Evolutionary conservation across 202 grass and related monocot species (phyloP).

Genomic region (Alloteropsis angusta): DNA sequence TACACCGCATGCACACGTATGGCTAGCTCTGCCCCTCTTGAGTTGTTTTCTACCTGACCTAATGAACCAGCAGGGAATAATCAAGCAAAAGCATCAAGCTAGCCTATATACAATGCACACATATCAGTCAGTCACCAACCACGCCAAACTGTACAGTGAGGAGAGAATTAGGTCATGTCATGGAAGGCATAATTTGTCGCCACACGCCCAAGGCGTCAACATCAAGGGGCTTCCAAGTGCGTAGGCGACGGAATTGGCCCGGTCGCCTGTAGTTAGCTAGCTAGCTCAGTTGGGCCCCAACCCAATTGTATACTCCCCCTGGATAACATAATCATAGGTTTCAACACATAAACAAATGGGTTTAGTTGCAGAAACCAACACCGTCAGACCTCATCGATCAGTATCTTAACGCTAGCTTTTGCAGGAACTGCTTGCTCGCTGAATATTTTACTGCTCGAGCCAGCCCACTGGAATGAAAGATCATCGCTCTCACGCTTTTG

Average conservation of each 20-base stretch:
- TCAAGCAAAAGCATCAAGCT: neutral
- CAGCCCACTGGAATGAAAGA: neutral
- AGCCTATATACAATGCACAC: neutral
- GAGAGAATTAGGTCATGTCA: slow-evolving; percentile 31
- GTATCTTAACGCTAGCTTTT: neutral
- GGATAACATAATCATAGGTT: slow-evolving; percentile 36
- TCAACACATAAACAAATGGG: slow-evolving; percentile 29
- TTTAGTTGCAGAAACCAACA: slow-evolving; percentile 32
- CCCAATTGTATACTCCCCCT: slow-evolving; percentile 7
- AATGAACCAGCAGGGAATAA: neutral
- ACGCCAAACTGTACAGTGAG: neutral
- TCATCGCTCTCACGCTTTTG: slow-evolving; percentile 11
- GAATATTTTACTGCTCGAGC: slow-evolving; percentile 8
- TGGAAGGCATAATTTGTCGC: slow-evolving; percentile 24
- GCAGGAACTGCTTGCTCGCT: neutral
- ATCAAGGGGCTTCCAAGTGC: slow-evolving; percentile 18
- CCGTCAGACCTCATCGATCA: neutral
- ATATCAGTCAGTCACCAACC: neutral
- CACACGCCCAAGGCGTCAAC: slow-evolving; percentile 14
- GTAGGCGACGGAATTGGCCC: slow-evolving; percentile 13
- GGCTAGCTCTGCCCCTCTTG: neutral
- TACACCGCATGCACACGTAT: neutral
- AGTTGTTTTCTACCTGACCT: neutral
- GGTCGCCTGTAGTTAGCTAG: neutral
- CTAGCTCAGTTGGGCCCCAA: neutral